Conservation (phyloP, 2,329 filamentous ascomycete genomes). For the Alternaria gaisen region DNA sequence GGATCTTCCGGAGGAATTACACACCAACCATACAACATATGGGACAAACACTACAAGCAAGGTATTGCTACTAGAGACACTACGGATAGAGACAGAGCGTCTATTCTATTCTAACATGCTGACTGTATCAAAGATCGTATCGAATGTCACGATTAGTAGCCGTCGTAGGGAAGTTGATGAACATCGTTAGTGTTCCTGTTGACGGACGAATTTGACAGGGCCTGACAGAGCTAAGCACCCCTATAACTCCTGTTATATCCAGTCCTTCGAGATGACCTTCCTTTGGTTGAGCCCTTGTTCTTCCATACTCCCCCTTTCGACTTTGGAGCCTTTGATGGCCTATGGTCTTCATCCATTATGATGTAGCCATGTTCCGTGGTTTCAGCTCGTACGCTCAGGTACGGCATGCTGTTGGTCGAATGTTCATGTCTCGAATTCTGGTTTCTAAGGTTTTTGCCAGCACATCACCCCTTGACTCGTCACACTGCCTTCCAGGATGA, state of each 20-base stretch:
- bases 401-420: neutral
- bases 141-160: neutral
- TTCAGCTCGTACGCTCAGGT: neutral
- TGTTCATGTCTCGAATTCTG: neutral
- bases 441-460: neutral
- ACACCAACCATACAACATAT: neutral
- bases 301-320: neutral
- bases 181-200: neutral
- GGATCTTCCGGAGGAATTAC: too few relatives aligned
- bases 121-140: neutral
- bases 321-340: neutral
- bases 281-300: neutral
- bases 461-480: neutral
- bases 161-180: neutral
- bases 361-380: neutral
- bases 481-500: slow-evolving; percentile 3
- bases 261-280: neutral
- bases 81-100: neutral
- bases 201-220: neutral
- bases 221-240: neutral
- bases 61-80: neutral
- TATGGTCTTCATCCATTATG: neutral
- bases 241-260: neutral
- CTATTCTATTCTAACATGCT: neutral
- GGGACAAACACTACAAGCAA: neutral